These are phyloP conservation scores for Rhododendron mucronatum DNA, from an alignment of 148 eudicot genomes.

Conservation along the genomic window DNA sequence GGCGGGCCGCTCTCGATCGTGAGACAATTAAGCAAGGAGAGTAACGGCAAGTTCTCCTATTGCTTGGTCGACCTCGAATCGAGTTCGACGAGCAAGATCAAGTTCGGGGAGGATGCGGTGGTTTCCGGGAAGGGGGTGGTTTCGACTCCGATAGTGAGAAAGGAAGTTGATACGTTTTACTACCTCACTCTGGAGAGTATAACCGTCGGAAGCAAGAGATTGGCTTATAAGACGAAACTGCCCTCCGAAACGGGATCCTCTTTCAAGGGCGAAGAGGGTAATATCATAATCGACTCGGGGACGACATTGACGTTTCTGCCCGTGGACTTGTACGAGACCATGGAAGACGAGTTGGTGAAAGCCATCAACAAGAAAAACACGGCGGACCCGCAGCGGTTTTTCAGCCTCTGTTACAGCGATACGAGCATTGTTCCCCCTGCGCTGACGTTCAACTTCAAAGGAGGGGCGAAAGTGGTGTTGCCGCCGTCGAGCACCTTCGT, in stretches of 20 bases:
- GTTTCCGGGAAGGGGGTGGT: constrained; percentile 32
- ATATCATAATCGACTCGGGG: constrained; percentile 76
- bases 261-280: constrained; percentile 18
- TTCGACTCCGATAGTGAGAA: constrained; percentile 41
- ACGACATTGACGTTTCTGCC: constrained; percentile 62
- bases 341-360: constrained; percentile 13
- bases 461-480: constrained; percentile 42
- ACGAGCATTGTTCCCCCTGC: constrained; percentile 16
- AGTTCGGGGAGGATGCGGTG: constrained; percentile 37
- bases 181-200: constrained; percentile 43
- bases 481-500: constrained; percentile 25
- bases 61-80: constrained; percentile 18
- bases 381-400: constrained; percentile 5
- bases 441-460: constrained; percentile 32
- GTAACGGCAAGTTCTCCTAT: constrained; percentile 36
- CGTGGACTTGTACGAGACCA: not conserved
- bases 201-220: constrained; percentile 12
- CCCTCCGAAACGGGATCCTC: not conserved
- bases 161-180: constrained; percentile 26
- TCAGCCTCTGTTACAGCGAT: constrained; percentile 32
- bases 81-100: constrained; percentile 33
- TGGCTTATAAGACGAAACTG: not conserved
- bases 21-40: constrained; percentile 12
- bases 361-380: constrained; percentile 5
- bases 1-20: constrained; percentile 31